Percentiles rank a stretch among this genome's conserved stretches.
phyloP scores from a whole-genome alignment of 495 filamentous ascomycete genomes.

The Neurospora sp. region DNA sequence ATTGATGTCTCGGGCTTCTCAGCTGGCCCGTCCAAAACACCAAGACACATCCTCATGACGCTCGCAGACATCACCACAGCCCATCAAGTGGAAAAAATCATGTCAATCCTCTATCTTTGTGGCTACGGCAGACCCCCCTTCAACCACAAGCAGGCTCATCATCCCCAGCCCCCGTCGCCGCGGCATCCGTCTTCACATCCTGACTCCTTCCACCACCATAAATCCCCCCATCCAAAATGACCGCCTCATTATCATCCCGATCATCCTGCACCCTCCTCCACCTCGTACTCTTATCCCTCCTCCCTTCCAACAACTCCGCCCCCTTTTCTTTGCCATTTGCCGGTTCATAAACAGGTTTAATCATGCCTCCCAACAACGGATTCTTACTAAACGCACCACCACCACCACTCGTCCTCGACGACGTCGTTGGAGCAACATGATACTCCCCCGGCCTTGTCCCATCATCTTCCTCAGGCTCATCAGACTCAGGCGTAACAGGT shows the following conservation, averaged over 20 bases:
- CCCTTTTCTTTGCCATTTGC: slow-evolving; percentile 35
- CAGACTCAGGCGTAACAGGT: slow-evolving; percentile 29
- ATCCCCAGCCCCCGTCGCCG: background rate
- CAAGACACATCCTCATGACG: background rate
- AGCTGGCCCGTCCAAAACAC: background rate
- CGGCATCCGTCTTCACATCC: background rate
- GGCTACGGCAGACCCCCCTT: background rate
- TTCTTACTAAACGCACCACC: slow-evolving; percentile 73
- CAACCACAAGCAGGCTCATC: background rate
- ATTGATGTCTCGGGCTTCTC: background rate
- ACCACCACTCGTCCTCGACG: slow-evolving; percentile 22
- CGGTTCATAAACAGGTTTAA: slow-evolving; percentile 63
- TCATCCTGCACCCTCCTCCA: slow-evolving; percentile 94
- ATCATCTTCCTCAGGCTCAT: slow-evolving; percentile 31
- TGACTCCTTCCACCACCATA: slow-evolving; percentile 36
- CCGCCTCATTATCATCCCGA: slow-evolving; percentile 78
- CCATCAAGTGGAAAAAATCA: background rate
- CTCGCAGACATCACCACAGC: background rate
- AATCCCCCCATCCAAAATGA: slow-evolving; percentile 78
- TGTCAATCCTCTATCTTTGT: background rate
- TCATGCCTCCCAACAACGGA: slow-evolving; percentile 68
- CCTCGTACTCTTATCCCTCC: slow-evolving; percentile 38
- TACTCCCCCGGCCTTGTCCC: background rate
- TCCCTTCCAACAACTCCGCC: slow-evolving; percentile 26
- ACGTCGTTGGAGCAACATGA: background rate